These are phyloP conservation scores for Brassica napus DNA, from an alignment of 345 rosid genomes.

Conservation along the genomic window DNA sequence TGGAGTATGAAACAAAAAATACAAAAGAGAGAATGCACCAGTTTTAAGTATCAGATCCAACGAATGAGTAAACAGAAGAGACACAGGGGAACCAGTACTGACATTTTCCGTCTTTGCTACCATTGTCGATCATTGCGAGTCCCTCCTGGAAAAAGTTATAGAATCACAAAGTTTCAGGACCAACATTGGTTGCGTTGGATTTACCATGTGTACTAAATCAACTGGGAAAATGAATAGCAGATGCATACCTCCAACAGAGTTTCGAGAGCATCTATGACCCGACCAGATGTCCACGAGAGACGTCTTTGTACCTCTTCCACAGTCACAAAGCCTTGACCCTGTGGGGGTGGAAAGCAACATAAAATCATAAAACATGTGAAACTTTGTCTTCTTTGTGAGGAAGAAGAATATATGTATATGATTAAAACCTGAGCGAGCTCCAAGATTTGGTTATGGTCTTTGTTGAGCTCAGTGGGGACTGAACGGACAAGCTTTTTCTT, in stretches of 20 bases:
- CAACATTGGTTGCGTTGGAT: background rate
- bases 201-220: background rate
- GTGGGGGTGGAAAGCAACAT: background rate
- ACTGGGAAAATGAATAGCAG: background rate
- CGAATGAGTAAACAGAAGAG: conserved; percentile 56
- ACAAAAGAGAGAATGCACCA: conserved; percentile 6
- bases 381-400: background rate
- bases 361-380: background rate
- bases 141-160: conserved; percentile 59
- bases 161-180: conserved; percentile 35
- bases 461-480: conserved; percentile 95
- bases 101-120: conserved; percentile 69
- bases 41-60: conserved; percentile 44
- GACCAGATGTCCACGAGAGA: conserved; percentile 85
- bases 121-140: conserved; percentile 88
- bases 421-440: conserved; percentile 72
- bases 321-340: conserved; percentile 90
- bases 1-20: background rate
- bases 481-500: conserved; percentile 87
- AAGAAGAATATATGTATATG: background rate
- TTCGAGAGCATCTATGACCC: conserved; percentile 80
- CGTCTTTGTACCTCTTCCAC: conserved; percentile 76
- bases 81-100: conserved; percentile 93
- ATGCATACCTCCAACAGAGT: conserved; percentile 65
- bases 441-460: conserved; percentile 89